Conservation (phyloP, 805 yeast genomes). For the Candida awuae region DNA sequence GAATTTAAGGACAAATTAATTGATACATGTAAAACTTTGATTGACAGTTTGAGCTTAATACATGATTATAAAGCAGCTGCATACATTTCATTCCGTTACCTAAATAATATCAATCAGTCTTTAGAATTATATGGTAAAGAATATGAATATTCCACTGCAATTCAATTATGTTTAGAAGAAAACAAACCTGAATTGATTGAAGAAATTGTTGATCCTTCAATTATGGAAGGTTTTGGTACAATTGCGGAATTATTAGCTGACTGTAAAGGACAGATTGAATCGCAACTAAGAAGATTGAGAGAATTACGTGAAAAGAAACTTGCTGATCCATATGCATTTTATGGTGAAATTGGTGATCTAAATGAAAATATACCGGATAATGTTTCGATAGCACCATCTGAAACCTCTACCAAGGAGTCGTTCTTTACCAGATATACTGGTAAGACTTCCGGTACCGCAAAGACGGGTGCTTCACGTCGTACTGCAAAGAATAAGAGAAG, state of each 20-base stretch:
- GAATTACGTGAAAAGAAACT: constrained; percentile 78
- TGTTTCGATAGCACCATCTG: constrained; percentile 91
- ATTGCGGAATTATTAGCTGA: constrained; percentile 90
- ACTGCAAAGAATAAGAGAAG: constrained; percentile 89
- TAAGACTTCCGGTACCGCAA: constrained; percentile 90
- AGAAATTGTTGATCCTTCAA: constrained; percentile 57
- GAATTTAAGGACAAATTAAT: constrained; percentile 30
- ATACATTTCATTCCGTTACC: constrained; percentile 54
- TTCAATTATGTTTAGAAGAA: constrained; percentile 49
- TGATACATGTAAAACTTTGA: constrained; percentile 52
- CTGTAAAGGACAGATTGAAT: constrained; percentile 73
- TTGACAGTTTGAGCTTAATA: constrained; percentile 51
- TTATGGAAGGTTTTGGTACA: constrained; percentile 82
- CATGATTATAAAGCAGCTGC: constrained; percentile 80
- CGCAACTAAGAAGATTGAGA: constrained; percentile 77
- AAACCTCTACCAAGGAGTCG: constrained; percentile 85
- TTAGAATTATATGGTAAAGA: constrained; percentile 65
- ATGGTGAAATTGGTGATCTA: constrained; percentile 49
- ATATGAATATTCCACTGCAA: constrained; percentile 67
- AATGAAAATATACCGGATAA: constrained; percentile 79
- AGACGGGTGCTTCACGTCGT: constrained; percentile 89
- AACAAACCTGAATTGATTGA: constrained; percentile 40
- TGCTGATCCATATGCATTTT: constrained; percentile 80
- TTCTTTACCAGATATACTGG: constrained; percentile 95
- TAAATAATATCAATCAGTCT: constrained; percentile 55